Percentiles rank a stretch among this genome's conserved stretches.
phyloP scores from a whole-genome alignment of 139 green algal species.

The Gonium pectorale region DNA sequence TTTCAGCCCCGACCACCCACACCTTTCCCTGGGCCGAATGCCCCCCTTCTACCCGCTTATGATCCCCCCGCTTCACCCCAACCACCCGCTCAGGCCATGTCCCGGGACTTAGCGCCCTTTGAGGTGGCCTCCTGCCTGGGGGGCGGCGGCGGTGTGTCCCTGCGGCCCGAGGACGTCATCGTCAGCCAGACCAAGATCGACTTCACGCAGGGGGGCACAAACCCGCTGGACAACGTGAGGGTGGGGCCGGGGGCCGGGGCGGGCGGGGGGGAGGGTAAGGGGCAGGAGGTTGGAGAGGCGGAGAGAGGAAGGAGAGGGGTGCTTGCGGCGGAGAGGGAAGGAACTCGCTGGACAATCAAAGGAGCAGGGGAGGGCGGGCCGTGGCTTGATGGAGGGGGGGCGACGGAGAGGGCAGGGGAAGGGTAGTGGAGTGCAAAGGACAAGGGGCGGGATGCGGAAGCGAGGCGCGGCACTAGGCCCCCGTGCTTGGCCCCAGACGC shows the following conservation, averaged over 20 bases:
- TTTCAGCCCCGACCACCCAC: too few species aligned
- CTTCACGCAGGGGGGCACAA: constrained; percentile 63
- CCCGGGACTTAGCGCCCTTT: background rate
- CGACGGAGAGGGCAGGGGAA: too few species aligned
- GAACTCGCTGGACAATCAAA: background rate
- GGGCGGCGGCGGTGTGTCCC: constrained; percentile 39
- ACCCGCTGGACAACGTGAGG: constrained; percentile 79
- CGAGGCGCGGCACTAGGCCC: too few species aligned
- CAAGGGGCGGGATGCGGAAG: too few species aligned
- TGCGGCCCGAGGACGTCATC: constrained; percentile 72
- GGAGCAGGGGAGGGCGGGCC: background rate
- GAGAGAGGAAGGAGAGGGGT: background rate
- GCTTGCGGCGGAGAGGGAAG: background rate
- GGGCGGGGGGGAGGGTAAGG: too few species aligned
- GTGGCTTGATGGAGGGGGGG: background rate
- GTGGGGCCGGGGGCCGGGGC: background rate
- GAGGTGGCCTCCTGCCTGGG: constrained; percentile 60
- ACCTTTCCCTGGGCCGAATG: too few species aligned
- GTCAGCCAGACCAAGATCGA: constrained; percentile 77
- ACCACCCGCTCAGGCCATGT: background rate
- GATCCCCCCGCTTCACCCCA: background rate
- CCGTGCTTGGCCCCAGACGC: too few species aligned
- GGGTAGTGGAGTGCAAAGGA: too few species aligned
- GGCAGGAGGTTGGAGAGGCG: background rate
- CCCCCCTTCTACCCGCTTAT: too few species aligned